A percentile compares a stretch with the other conserved stretches of the same genome.
Conservation (phyloP, 129 eudicot species). For the Solidago caesia region DNA sequence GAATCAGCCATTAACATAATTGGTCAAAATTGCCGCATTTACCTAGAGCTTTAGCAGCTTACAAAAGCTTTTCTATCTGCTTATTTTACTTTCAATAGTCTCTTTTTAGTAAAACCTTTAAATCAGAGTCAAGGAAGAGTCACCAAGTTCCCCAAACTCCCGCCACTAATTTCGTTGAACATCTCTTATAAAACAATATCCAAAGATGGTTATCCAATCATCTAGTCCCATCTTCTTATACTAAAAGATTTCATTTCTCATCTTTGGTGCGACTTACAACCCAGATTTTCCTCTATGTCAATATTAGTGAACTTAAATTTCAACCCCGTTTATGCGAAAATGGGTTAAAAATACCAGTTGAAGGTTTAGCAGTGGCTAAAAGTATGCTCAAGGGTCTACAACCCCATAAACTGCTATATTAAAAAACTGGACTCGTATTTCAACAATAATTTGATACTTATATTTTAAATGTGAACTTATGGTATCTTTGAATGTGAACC, state of each 20-base stretch:
- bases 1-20: background rate
- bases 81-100: background rate
- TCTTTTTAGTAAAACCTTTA: background rate
- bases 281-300: background rate
- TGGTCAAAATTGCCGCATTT: background rate
- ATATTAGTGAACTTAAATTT: background rate
- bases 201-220: background rate
- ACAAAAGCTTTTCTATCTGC: background rate
- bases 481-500: too few relatives aligned
- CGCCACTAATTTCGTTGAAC: background rate
- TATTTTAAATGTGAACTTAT: too few relatives aligned
- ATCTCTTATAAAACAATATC: background rate
- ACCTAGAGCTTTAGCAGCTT: conserved; percentile 2
- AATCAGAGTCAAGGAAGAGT: background rate
- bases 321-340: background rate
- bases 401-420: too few relatives aligned
- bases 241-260: background rate
- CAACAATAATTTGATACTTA: too few relatives aligned
- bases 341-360: background rate
- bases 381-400: too few relatives aligned
- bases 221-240: background rate
- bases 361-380: background rate
- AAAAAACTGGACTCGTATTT: too few relatives aligned
- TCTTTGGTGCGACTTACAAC: background rate
- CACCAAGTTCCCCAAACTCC: background rate